Evolutionary conservation across 805 yeast species (phyloP).

Genomic region (Candida cerambycidarum): DNA sequence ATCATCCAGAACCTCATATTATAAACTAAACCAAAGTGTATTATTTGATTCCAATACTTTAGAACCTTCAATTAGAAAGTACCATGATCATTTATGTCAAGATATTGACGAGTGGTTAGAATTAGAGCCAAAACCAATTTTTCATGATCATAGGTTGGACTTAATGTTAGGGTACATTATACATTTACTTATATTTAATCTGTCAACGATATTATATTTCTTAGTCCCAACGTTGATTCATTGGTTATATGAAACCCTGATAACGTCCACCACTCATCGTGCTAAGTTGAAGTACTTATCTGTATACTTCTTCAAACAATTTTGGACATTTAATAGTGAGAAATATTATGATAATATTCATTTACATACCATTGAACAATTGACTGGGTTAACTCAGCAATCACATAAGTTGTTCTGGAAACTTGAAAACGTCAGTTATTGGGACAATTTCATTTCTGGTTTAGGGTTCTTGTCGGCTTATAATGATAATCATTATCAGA

Average conservation of each 20-base stretch:
- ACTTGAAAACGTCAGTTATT: conserved; percentile 26
- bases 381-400: conserved; percentile 15
- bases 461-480: conserved; percentile 11
- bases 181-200: conserved; percentile 35
- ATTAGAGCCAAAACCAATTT: conserved; percentile 28
- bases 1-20: conserved; percentile 34
- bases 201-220: conserved; percentile 29
- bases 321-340: conserved; percentile 21
- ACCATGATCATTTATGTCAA: conserved; percentile 25
- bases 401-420: conserved; percentile 24
- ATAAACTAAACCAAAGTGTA: conserved; percentile 28
- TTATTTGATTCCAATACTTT: conserved; percentile 27
- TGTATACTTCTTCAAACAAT: conserved; percentile 22
- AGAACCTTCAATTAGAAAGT: conserved; percentile 22
- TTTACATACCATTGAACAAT: conserved; percentile 11
- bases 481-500: conserved; percentile 19
- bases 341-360: conserved; percentile 16
- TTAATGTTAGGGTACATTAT: conserved; percentile 35
- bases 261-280: background rate
- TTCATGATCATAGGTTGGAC: conserved; percentile 21
- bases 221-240: conserved; percentile 37
- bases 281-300: conserved; percentile 11
- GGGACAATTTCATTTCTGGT: conserved; percentile 23
- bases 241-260: conserved; percentile 35
- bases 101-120: conserved; percentile 40